Evolutionary conservation across 148 eudicot genomes (phyloP), one percentile per base, ranked within the genome.

Genomic region (Camellia sinensis): DNA sequence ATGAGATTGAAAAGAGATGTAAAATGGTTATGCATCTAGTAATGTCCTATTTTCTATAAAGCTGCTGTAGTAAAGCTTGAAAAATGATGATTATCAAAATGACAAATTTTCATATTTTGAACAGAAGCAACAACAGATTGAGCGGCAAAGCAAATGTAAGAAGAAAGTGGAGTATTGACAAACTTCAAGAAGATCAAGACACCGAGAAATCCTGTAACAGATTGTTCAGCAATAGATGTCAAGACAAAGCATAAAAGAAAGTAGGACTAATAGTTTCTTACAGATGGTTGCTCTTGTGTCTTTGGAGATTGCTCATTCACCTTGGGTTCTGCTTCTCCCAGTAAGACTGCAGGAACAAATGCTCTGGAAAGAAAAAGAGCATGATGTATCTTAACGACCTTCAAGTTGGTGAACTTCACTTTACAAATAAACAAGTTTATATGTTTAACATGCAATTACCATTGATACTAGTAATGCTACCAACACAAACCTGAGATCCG

Each of bases 291-390:
- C 37, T 93, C 99, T 82, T 84, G 97, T 64, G 81, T 61, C 90
- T 89, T 95, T 65, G 93, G 67, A 44, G 94, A 87, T 83, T 89
- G 96, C 74, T 95, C 98, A 83, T 84, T 89, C 74, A 53, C 85
- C 87, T 95, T 95, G 56, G 91, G 80, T 79, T 95, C 97, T 56
- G 95, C 84, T 84, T 93, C 99, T 75, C 99, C 99, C 85, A 95
- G 84, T 78, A 95, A 83, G 66, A 95, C 97, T 37, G 97, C 99
- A n/a, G 99, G 99, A 78, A 95, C 99, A 90, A 92, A 93, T 79
- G 99, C 99, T 84, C 99, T 95, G 89, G 77, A 77, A 50, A 80
- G 44, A 84, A 67, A 60, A 79, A 75, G 43, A 56, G 67, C 13
- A 48, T 22, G 65, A 86, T 15, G 56, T 43, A n/a, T 60, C 15